Conservation (phyloP, 2,329 filamentous ascomycete species). For the Claviceps humidiphila region DNA sequence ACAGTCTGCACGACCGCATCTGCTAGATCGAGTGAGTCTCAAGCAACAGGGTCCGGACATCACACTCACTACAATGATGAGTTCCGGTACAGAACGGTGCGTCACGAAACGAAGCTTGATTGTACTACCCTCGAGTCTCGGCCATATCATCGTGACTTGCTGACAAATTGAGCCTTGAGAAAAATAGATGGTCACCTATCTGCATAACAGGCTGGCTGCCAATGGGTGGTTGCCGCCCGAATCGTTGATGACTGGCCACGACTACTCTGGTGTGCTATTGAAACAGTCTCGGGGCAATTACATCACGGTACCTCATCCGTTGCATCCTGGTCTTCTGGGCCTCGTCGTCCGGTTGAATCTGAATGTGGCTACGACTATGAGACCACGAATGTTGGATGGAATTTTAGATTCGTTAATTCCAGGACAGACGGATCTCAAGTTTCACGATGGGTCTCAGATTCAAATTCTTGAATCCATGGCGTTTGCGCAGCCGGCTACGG, state of each 20-base stretch:
- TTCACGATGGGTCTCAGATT: slow-evolving; percentile 28
- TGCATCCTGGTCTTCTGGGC: slow-evolving; percentile 24
- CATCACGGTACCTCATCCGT: slow-evolving; percentile 24
- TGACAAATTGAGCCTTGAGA: neutral
- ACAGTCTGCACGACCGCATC: slow-evolving; percentile 5
- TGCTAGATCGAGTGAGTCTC: neutral
- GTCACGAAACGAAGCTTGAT: neutral
- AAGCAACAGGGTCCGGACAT: neutral
- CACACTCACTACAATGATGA: slow-evolving; percentile 14
- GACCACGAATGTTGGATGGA: slow-evolving; percentile 30
- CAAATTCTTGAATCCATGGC: slow-evolving; percentile 31
- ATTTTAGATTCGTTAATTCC: slow-evolving; percentile 27
- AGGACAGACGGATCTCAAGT: slow-evolving; percentile 27
- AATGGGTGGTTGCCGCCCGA: slow-evolving; percentile 18
- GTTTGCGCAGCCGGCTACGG: slow-evolving; percentile 22
- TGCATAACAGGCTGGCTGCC: slow-evolving; percentile 16
- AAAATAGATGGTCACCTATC: slow-evolving; percentile 18
- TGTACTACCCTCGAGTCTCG: neutral
- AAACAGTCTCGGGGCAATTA: slow-evolving; percentile 26
- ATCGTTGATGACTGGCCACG: slow-evolving; percentile 7
- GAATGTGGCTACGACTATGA: slow-evolving; percentile 35
- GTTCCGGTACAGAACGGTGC: slow-evolving; percentile 18
- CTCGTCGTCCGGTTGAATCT: slow-evolving; percentile 32
- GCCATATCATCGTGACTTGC: neutral
- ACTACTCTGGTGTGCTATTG: slow-evolving; percentile 23